These are phyloP conservation scores for Phytophthora pini DNA, from an alignment of 352 stramenopile genomes.

Conservation along the genomic window DNA sequence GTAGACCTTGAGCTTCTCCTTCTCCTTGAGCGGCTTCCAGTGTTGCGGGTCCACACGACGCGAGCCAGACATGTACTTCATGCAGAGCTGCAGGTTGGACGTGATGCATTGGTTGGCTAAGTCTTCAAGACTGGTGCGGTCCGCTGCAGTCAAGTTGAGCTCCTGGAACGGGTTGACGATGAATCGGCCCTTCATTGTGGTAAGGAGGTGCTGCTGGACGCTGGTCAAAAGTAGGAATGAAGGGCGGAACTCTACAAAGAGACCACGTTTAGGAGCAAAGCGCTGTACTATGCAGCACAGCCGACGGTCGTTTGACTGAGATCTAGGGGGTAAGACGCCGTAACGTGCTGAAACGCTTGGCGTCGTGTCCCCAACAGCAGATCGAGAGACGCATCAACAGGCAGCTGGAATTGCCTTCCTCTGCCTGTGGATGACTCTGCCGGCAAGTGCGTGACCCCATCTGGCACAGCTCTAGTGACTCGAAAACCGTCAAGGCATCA, in stretches of 20 bases:
- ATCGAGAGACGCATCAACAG: constrained; percentile 6
- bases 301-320: background rate
- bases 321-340: constrained; percentile 1
- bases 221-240: constrained; percentile 18
- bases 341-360: background rate
- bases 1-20: constrained; percentile 20
- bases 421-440: constrained; percentile 12
- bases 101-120: constrained; percentile 10
- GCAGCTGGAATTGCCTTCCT: constrained; percentile 13
- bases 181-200: constrained; percentile 11
- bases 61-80: constrained; percentile 6
- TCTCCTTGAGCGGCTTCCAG: constrained; percentile 17
- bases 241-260: constrained; percentile 12
- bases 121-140: constrained; percentile 2
- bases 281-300: constrained; percentile 16
- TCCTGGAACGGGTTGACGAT: constrained; percentile 16
- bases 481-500: constrained; percentile 14
- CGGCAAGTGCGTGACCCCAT: constrained; percentile 25
- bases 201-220: background rate
- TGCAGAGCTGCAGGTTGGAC: constrained; percentile 4
- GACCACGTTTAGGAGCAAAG: background rate
- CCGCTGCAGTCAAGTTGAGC: constrained; percentile 8
- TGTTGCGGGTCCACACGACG: constrained; percentile 1
- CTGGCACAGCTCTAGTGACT: constrained; percentile 4
- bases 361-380: background rate